Evolutionary conservation across 164 flowering plant species (phyloP), one percentile per base, ranked within the genome.

Genomic region (Liquidambar formosana): DNA sequence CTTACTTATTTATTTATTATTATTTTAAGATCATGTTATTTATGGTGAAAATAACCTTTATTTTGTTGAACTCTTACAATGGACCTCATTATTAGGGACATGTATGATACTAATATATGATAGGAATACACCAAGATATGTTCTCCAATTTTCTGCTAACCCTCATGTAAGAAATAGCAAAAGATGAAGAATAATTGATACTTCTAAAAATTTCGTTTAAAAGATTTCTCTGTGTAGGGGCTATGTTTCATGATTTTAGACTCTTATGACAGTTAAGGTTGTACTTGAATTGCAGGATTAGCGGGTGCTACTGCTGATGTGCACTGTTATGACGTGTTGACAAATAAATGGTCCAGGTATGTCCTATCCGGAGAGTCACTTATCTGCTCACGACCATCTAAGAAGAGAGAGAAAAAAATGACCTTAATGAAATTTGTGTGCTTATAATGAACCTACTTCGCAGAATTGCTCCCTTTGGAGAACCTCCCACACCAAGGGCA

Each of bases 231-330:
- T 21, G 8, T 47, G 19, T 38, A 64, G 23, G 45, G 28, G 1
- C 46, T 27, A 18, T 71, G 46, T 12, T 58, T 28, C 16, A 19
- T 43, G 33, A 11, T 11, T 64, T 38, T 11, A 65, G 19, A n/a
- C 28, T 57, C 12, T 56, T 28, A 49, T 57, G 26, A 10, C 64
- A 18, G 5, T 49, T 13, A 22, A 63, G 46, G 22, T 48, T 54
- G 28, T 58, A 18, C 45, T 68, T 75, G 57, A 69, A 72, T 73
- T 83, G 80, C 95, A 96, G 99, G 97, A 51, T 78, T 96, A 60
- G 98, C 99, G 5, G 98, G 97, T 70, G 98, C 99, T 28, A 93
- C 99, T 54, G 97, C 99, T 51, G 99, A 96, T 78, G 93, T 93
- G 41, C 99, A 96, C 69, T 93, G 94, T 75, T 96, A 93, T 77